Percentiles rank a stretch among this genome's conserved stretches.
Evolutionary conservation across 257 asterid genomes (phyloP).

Genomic region (Solanum verrucosum): DNA sequence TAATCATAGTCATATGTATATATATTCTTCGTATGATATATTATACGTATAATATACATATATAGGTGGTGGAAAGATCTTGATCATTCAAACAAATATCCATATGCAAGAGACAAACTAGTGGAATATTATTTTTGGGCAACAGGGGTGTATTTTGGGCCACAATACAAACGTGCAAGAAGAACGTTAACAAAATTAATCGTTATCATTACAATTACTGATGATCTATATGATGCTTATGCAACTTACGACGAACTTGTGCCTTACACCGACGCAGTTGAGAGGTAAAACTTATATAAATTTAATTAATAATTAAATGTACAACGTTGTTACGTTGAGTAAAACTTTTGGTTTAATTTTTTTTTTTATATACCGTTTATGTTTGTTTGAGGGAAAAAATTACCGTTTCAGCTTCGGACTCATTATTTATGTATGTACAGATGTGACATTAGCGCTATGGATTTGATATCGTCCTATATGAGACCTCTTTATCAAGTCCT

Average conservation of each 20-base stretch:
- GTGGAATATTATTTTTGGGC: slow-evolving; percentile 1
- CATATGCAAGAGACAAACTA: slow-evolving; percentile 7
- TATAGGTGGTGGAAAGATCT: slow-evolving; percentile 7
- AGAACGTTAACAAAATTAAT: not conserved
- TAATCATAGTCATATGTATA: not conserved
- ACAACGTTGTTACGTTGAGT: no score
- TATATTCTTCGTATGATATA: not conserved
- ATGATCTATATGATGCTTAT: not conserved
- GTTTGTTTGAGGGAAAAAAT: no score
- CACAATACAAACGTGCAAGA: not conserved
- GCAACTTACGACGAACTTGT: not conserved
- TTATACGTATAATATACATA: not conserved
- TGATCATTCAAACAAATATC: not conserved
- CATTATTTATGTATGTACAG: not conserved
- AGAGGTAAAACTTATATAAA: not conserved
- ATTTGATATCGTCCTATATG: not conserved
- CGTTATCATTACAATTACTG: not conserved
- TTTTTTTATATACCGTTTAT: no score
- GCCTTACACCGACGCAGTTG: not conserved
- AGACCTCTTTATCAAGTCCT: not conserved
- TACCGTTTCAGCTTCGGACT: no score
- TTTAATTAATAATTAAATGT: no score
- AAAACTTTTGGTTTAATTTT: no score
- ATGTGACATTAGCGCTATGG: not conserved
- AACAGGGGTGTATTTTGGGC: not conserved